These are phyloP conservation scores for Stereocaulon alpinum DNA, from an alignment of 495 filamentous ascomycete species.

Conservation along the genomic window DNA sequence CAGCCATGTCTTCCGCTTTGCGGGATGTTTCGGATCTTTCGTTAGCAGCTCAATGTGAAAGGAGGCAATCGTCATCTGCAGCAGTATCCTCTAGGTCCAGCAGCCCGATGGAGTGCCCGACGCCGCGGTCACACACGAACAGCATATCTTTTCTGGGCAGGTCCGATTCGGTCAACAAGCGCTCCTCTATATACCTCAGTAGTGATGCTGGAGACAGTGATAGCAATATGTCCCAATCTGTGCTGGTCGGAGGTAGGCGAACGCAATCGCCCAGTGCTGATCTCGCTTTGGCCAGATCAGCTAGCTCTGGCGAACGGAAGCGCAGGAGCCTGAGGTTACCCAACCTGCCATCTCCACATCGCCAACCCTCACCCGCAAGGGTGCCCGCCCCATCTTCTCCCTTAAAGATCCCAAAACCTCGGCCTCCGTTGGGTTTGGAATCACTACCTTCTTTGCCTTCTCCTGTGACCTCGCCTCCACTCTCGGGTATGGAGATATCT, in stretches of 20 bases:
- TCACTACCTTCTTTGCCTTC: slow-evolving; percentile 64
- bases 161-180: slow-evolving; percentile 47
- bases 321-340: slow-evolving; percentile 74
- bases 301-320: slow-evolving; percentile 66
- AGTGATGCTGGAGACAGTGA: slow-evolving; percentile 73
- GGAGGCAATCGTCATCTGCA: slow-evolving; percentile 45
- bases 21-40: slow-evolving; percentile 29
- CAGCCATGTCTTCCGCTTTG: slow-evolving; percentile 33
- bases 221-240: slow-evolving; percentile 77
- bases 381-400: slow-evolving; percentile 71
- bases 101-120: slow-evolving; percentile 85
- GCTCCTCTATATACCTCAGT: slow-evolving; percentile 63
- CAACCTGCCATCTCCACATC: slow-evolving; percentile 61
- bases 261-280: slow-evolving; percentile 91
- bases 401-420: slow-evolving; percentile 74
- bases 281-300: slow-evolving; percentile 55
- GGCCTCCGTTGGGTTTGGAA: slow-evolving; percentile 64
- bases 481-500: slow-evolving; percentile 67
- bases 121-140: slow-evolving; percentile 76
- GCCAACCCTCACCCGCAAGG: slow-evolving; percentile 78
- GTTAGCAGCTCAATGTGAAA: slow-evolving; percentile 27
- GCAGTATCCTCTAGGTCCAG: slow-evolving; percentile 67
- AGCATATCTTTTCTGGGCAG: slow-evolving; percentile 51
- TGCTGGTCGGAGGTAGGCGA: slow-evolving; percentile 53
- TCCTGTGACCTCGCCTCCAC: slow-evolving; percentile 78